Base-by-base conservation (phyloP, 345 rosid species). In the Microcos paniculata region DNA sequence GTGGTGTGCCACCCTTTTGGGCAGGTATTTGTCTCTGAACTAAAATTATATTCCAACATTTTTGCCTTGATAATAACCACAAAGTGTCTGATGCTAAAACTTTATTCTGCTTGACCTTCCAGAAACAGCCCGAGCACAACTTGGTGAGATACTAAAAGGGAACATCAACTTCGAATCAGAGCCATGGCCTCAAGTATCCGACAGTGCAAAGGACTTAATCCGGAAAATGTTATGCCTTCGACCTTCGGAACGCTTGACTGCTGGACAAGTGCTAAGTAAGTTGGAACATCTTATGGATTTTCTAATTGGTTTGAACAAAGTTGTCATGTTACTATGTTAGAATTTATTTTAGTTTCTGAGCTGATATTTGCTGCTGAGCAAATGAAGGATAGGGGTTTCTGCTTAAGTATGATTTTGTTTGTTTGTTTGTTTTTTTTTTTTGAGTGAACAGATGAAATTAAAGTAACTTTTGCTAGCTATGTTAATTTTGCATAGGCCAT, bases 1-100 rank as follows among this genome's bases (percentile, higher is more conserved):
- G 80, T 72, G 97, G 94, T 74, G 88, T 88, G 62, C 97, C 97
- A 42, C 93, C 97, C 0, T 90, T 92, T 61, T 88, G 38, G 64
- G 64, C 64, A 5, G 64, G 38, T 59, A 59, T 57, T 24, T 10
- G 38, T 11, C 12, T 42, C 8, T 42, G 46, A 42, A 42, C 46
- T 9, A 42, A 0, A 13, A 9, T 42, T n/a, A n/a, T n/a, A n/a
- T n/a, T n/a, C n/a, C n/a, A n/a, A n/a, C n/a, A n/a, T n/a, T n/a
- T n/a, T n/a, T n/a, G n/a, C n/a, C n/a, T n/a, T n/a, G n/a, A n/a
- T n/a, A n/a, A n/a, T n/a, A n/a, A n/a, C n/a, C n/a, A n/a, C n/a
- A n/a, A n/a, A n/a, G n/a, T n/a, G n/a, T n/a, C n/a, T n/a, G n/a
- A n/a, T n/a, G n/a, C n/a, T n/a, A n/a, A n/a, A n/a, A n/a, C n/a